These are phyloP conservation scores for Mycothermus thermophilus DNA, from an alignment of 495 filamentous ascomycete species.

Conservation along the genomic window DNA sequence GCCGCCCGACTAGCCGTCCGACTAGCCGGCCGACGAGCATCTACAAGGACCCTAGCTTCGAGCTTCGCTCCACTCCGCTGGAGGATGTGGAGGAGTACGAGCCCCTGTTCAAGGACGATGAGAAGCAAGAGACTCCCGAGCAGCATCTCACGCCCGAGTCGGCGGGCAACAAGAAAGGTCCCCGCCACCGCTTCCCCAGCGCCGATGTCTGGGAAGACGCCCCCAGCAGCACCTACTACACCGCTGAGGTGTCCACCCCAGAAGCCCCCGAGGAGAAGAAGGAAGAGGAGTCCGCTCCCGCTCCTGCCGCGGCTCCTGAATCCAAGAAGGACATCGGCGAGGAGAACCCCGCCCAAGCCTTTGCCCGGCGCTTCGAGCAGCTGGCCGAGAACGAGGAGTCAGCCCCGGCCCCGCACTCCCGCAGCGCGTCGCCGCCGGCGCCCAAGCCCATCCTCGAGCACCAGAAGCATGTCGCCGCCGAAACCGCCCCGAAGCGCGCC, in stretches of 20 bases:
- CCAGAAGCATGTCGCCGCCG: conserved; percentile 27
- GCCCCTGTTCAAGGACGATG: conserved; percentile 82
- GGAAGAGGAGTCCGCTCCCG: conserved; percentile 23
- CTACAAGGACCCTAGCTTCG: conserved; percentile 25
- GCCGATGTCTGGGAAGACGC: conserved; percentile 96
- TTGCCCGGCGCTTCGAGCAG: conserved; percentile 41
- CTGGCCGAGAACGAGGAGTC: conserved; percentile 36
- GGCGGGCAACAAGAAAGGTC: conserved; percentile 42
- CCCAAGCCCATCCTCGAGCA: conserved; percentile 36
- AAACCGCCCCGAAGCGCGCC: conserved; percentile 35
- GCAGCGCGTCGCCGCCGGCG: conserved; percentile 33
- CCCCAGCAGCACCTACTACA: conserved; percentile 69
- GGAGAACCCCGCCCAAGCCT: conserved; percentile 39
- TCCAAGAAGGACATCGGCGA: too few relatives aligned
- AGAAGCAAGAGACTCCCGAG: conserved; percentile 32
- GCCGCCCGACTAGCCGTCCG: conserved; percentile 44
- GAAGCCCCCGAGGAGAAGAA: conserved; percentile 49
- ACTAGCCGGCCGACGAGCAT: conserved; percentile 56
- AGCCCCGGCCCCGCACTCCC: conserved; percentile 25
- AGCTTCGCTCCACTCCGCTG: conserved; percentile 53
- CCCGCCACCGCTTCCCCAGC: conserved; percentile 75
- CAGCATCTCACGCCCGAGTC: conserved; percentile 32
- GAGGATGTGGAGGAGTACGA: conserved; percentile 92
- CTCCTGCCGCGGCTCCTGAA: too few relatives aligned
- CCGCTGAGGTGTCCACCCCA: conserved; percentile 74